These are phyloP conservation scores for Termitomyces sp. DNA, from an alignment of 768 basidiomycete genomes.

Conservation along the genomic window DNA sequence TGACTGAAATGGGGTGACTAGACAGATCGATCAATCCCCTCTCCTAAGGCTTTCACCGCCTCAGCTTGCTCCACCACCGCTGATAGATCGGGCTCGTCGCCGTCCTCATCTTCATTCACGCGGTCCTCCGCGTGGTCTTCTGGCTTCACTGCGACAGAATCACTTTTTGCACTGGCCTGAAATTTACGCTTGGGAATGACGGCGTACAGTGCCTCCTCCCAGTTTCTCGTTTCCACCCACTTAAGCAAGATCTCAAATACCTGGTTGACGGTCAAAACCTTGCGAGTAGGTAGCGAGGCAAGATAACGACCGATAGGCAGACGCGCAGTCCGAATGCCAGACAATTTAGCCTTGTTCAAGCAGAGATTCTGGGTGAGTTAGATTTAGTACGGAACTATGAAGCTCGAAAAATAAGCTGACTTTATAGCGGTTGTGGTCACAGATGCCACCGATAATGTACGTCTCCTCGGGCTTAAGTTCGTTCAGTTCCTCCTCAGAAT, in stretches of 20 bases:
- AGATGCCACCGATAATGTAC: slow-evolving; percentile 94
- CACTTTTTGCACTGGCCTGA: slow-evolving; percentile 34
- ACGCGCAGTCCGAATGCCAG: slow-evolving; percentile 77
- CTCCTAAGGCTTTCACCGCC: neutral
- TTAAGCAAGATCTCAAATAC: slow-evolving; percentile 87
- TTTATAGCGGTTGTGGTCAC: slow-evolving; percentile 96
- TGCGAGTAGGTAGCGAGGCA: slow-evolving; percentile 78
- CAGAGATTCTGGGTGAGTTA: slow-evolving; percentile 66
- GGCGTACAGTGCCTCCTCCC: slow-evolving; percentile 82
- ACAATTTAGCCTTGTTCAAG: slow-evolving; percentile 72
- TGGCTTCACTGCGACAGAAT: slow-evolving; percentile 7
- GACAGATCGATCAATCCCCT: slow-evolving; percentile 2
- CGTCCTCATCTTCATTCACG: slow-evolving; percentile 13
- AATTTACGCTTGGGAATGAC: slow-evolving; percentile 94
- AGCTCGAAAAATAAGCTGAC: slow-evolving; percentile 25
- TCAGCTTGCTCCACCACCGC: slow-evolving; percentile 2
- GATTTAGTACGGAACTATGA: neutral
- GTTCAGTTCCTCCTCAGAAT: slow-evolving; percentile 80
- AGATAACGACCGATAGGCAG: slow-evolving; percentile 94
- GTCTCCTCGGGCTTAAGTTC: slow-evolving; percentile 79
- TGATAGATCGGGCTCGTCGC: neutral
- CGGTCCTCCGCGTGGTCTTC: slow-evolving; percentile 7
- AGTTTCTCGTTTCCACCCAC: slow-evolving; percentile 82
- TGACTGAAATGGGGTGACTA: neutral
- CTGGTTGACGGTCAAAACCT: slow-evolving; percentile 97